Evolutionary conservation across 2,329 filamentous ascomycete species (phyloP), one percentile per base, ranked within the genome.

Genomic region (Cytospora schulzeri): DNA sequence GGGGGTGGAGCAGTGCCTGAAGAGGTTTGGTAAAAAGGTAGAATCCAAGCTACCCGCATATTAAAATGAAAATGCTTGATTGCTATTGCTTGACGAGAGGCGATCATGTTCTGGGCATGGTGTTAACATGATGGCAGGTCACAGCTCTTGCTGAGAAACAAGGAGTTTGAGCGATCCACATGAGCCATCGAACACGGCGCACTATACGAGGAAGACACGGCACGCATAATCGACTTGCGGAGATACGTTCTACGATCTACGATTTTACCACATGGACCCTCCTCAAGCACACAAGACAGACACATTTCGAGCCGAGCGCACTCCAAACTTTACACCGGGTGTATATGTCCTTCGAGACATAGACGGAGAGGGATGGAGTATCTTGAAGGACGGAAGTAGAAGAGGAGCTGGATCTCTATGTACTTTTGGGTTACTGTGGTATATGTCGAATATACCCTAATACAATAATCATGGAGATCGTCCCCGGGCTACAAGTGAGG

Each of bases 11-110:
- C 52, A 51, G 1, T 66, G 65, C 58, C 62, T 66, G 11, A 64
- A 64, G 62, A 57, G 65, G 58, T 66, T 66, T 29, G 62, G 62
- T 29, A 66, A 65, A 65, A 66, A 66, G 65, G 65, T 66, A 66
- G 65, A 64, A 58, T 38, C 31, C 38, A 66, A 64, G 41, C 29
- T 59, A 19, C 61, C 51, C 31, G 61, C 64, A 14, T 66, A 57
- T 41, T 66, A 63, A 54, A 52, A 33, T 22, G 48, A 41, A n/a
- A 31, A 48, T 15, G 28, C 33, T 28, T 48, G n/a, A 17, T 52
- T 54, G 29, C 4, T 41, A 31, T 15, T 31, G 38, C n/a, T 22
- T 45, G 31, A 38, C 56, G n/a, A 53, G 35, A 53, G 33, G 45
- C 26, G 31, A 50, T 24, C 26, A 53, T n/a, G 26, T 26, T 17